Conservation (phyloP, 257 asterid genomes). For the Solanum etuberosum region DNA sequence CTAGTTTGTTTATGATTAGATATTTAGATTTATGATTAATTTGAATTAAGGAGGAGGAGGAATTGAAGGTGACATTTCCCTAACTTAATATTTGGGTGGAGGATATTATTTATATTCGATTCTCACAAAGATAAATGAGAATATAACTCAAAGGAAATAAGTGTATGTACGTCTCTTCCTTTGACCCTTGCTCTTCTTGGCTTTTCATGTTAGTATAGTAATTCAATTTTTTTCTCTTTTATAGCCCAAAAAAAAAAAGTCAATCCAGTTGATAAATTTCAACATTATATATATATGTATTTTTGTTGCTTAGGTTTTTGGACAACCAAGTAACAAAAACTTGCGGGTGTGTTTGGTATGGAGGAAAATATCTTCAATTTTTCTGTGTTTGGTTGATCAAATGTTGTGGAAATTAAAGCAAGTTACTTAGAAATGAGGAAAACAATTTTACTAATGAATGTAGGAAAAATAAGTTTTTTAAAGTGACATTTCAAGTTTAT, state of each 20-base stretch:
- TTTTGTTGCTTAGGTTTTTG: background rate
- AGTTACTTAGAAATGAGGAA: background rate
- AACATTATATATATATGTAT: background rate
- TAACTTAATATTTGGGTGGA: slow-evolving; percentile 7
- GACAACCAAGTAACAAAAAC: background rate
- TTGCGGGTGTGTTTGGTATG: background rate
- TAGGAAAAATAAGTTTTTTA: background rate
- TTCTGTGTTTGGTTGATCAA: background rate
- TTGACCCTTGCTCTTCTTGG: slow-evolving; percentile 19
- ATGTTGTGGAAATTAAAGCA: background rate
- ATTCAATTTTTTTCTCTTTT: background rate
- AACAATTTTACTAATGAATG: fast-evolving
- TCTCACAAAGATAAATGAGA: background rate
- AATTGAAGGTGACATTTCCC: slow-evolving; percentile 29
- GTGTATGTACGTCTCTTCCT: slow-evolving; percentile 29
- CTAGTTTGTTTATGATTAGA: background rate
- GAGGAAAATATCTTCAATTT: too few relatives aligned
- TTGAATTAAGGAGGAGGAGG: background rate
- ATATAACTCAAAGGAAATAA: slow-evolving; percentile 7
- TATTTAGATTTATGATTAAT: background rate
- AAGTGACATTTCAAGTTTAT: background rate
- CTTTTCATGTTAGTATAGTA: slow-evolving; percentile 8
- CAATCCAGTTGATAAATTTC: background rate
- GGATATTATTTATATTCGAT: background rate
- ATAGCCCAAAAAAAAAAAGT: background rate